A percentile compares a stretch with the other conserved stretches of the same genome.
These are phyloP conservation scores for Coelastrella sp. DNA, from an alignment of 139 green algal species.

Conservation along the genomic window DNA sequence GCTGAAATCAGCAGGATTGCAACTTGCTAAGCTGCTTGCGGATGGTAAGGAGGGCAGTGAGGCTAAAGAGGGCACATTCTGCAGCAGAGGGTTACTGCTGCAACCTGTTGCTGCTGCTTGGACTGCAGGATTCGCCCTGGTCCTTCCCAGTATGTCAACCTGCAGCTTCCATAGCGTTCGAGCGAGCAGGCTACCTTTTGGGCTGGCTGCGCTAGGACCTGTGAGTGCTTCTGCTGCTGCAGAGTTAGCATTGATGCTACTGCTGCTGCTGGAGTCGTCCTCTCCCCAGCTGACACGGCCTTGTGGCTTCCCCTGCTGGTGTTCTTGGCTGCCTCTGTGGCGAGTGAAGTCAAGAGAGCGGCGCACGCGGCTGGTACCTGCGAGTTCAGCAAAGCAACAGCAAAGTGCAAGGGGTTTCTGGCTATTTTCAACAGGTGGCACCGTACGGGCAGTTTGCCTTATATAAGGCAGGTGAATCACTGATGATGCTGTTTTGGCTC, in stretches of 20 bases:
- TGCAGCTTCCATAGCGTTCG: background rate
- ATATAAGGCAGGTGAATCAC: too few relatives aligned
- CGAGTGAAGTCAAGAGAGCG: background rate
- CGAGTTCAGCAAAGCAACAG: background rate
- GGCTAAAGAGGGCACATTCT: background rate
- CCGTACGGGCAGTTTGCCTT: too few relatives aligned
- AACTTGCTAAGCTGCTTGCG: background rate
- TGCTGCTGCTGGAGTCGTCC: background rate
- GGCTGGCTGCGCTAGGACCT: background rate
- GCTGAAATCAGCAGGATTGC: background rate
- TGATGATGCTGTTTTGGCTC: too few relatives aligned
- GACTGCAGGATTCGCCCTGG: background rate
- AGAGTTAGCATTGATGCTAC: background rate
- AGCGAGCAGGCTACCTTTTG: background rate
- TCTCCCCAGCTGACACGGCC: background rate
- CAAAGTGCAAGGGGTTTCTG: background rate
- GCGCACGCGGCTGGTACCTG: background rate
- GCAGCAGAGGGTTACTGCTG: conserved; percentile 42
- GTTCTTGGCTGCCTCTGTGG: background rate
- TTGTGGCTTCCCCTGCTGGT: background rate
- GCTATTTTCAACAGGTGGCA: too few relatives aligned
- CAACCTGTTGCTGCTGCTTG: conserved; percentile 10
- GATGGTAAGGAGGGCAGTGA: background rate
- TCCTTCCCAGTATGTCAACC: background rate
- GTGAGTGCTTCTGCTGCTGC: conserved; percentile 26